Conservation (phyloP, 352 stramenopile species). For the Albugo laibachii region DNA sequence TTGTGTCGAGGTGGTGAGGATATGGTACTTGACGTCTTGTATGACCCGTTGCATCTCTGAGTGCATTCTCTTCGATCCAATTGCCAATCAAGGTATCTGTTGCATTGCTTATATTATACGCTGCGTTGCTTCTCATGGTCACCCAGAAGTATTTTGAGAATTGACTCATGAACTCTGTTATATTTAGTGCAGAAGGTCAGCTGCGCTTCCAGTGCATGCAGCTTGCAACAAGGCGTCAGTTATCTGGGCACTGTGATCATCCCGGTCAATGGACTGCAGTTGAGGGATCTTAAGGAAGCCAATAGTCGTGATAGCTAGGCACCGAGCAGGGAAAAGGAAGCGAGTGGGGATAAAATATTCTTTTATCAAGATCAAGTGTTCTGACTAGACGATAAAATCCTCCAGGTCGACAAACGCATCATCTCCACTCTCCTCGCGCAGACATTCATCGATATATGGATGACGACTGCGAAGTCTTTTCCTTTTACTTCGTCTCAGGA, state of each 20-base stretch:
- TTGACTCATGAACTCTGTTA: too few relatives aligned
- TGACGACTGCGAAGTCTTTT: slow-evolving; percentile 40
- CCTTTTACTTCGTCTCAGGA: slow-evolving; percentile 22
- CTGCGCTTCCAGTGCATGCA: too few relatives aligned
- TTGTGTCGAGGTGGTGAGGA: background rate
- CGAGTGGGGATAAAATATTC: too few relatives aligned
- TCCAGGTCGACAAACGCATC: slow-evolving; percentile 54
- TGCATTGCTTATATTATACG: slow-evolving; percentile 72
- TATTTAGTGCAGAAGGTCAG: too few relatives aligned
- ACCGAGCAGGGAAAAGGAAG: background rate
- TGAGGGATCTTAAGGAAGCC: background rate
- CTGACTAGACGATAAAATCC: slow-evolving; percentile 42
- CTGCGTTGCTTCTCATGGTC: slow-evolving; percentile 4
- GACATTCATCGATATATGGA: slow-evolving; percentile 52
- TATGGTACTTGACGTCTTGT: slow-evolving; percentile 30
- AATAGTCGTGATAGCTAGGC: background rate
- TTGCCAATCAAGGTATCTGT: slow-evolving; percentile 60
- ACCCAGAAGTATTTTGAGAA: too few relatives aligned
- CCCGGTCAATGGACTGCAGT: too few relatives aligned
- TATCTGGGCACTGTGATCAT: too few relatives aligned
- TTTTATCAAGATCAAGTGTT: slow-evolving; percentile 6
- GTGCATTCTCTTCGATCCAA: slow-evolving; percentile 66
- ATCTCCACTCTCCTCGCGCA: slow-evolving; percentile 43
- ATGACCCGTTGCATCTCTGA: slow-evolving; percentile 35
- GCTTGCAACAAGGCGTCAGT: too few relatives aligned